A percentile compares a stretch with the other conserved stretches of the same genome.
phyloP scores from a whole-genome alignment of 345 rosid species.

The Corymbia maculata region DNA sequence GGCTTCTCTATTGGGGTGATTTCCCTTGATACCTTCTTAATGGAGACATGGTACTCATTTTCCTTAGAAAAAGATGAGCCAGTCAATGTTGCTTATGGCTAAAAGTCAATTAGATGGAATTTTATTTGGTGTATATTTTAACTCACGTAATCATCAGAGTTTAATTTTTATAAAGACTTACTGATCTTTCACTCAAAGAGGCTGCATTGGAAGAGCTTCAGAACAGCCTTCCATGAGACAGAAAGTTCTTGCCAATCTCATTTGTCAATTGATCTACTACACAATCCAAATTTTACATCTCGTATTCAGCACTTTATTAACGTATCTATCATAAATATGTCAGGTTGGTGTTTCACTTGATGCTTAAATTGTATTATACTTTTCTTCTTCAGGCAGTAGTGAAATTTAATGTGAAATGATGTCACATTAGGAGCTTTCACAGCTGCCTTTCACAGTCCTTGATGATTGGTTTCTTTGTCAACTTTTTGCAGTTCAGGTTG shows the following conservation, averaged over 20 bases:
- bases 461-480: neutral
- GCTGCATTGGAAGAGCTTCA: neutral
- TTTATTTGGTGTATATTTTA: neutral
- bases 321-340: neutral
- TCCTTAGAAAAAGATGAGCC: neutral
- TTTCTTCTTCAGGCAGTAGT: too few relatives aligned
- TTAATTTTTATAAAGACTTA: too few relatives aligned
- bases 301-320: neutral
- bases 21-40: neutral
- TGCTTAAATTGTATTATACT: neutral
- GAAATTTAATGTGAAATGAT: too few relatives aligned
- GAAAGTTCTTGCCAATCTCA: neutral
- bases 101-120: neutral
- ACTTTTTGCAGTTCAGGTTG: conserved; percentile 61
- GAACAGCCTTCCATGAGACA: neutral
- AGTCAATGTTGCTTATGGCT: rapidly evolving
- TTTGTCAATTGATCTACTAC: neutral
- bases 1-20: neutral
- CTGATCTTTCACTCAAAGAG: neutral
- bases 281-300: neutral
- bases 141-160: neutral
- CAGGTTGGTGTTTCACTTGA: neutral
- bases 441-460: too few relatives aligned
- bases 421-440: too few relatives aligned
- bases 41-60: neutral